Conservation (phyloP, 1,284 basidiomycete genomes). For the Malassezia yamatoensis region DNA sequence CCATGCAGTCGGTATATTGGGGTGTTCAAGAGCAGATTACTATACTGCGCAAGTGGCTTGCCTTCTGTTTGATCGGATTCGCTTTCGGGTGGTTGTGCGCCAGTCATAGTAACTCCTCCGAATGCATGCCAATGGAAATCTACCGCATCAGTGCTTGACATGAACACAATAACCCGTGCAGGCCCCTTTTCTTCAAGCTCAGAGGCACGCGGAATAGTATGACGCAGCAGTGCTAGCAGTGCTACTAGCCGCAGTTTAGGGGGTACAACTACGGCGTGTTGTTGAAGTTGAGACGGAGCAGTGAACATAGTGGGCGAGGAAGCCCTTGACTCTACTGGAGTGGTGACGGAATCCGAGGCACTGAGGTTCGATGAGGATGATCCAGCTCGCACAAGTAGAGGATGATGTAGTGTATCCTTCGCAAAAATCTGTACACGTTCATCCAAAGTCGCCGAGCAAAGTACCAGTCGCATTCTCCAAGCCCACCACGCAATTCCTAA, state of each 20-base stretch:
- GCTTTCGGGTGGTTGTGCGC: slow-evolving; percentile 21
- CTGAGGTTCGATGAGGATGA: not conserved
- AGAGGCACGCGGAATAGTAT: slow-evolving; percentile 56
- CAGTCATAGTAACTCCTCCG: slow-evolving; percentile 63
- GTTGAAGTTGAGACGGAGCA: slow-evolving; percentile 85
- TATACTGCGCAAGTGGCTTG: slow-evolving; percentile 45
- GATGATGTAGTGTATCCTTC: slow-evolving; percentile 61
- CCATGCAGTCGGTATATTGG: slow-evolving; percentile 88
- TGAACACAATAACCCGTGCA: slow-evolving; percentile 72
- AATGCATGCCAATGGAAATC: slow-evolving; percentile 93
- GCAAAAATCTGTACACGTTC: slow-evolving; percentile 90
- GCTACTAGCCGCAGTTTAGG: slow-evolving; percentile 86
- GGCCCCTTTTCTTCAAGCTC: slow-evolving; percentile 41
- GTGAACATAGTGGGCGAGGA: slow-evolving; percentile 55
- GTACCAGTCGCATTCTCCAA: slow-evolving; percentile 64
- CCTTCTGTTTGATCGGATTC: slow-evolving; percentile 19
- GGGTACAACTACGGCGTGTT: slow-evolving; percentile 83
- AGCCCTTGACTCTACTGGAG: not conserved
- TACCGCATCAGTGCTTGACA: slow-evolving; percentile 92
- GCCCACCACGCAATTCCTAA: slow-evolving; percentile 43
- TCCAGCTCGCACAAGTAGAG: slow-evolving; percentile 50
- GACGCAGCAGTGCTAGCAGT: slow-evolving; percentile 63
- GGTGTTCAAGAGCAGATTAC: slow-evolving; percentile 61
- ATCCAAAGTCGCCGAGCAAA: slow-evolving; percentile 92
- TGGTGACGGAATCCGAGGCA: not conserved